Percentiles rank a stretch among this genome's conserved stretches.
Conservation (phyloP, 2,329 filamentous ascomycete species). For the Fusarium cyanostomum region DNA sequence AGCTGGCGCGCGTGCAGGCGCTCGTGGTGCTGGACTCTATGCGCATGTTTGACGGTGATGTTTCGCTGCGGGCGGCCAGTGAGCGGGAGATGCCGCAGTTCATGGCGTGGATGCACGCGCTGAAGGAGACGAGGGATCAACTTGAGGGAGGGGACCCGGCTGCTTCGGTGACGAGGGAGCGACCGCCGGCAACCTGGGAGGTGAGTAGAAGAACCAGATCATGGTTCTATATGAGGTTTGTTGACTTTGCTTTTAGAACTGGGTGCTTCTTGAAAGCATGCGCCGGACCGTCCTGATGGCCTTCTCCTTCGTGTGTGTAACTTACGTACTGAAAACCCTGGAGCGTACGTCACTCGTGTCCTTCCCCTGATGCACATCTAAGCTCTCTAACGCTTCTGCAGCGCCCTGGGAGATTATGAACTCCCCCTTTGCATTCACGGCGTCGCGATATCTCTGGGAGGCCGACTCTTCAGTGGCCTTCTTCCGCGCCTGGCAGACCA, state of each 20-base stretch:
- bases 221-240: neutral
- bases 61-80: slow-evolving; percentile 52
- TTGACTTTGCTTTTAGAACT: slow-evolving; percentile 41
- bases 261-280: slow-evolving; percentile 55
- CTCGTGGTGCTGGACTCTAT: slow-evolving; percentile 54
- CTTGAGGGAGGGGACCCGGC: slow-evolving; percentile 41
- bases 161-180: slow-evolving; percentile 40
- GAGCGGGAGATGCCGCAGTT: slow-evolving; percentile 52
- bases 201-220: slow-evolving; percentile 32
- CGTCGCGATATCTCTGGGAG: slow-evolving; percentile 56
- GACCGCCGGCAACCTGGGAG: slow-evolving; percentile 55
- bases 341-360: slow-evolving; percentile 41
- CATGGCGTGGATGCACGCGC: slow-evolving; percentile 50
- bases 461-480: slow-evolving; percentile 54
- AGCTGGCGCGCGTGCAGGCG: slow-evolving; percentile 56
- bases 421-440: slow-evolving; percentile 44
- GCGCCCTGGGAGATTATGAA: slow-evolving; percentile 34
- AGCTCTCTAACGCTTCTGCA: slow-evolving; percentile 8
- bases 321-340: slow-evolving; percentile 47
- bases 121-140: slow-evolving; percentile 47
- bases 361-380: neutral
- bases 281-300: slow-evolving; percentile 51
- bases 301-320: slow-evolving; percentile 47
- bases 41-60: slow-evolving; percentile 56
- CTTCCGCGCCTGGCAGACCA: slow-evolving; percentile 55